These are phyloP conservation scores for Phlegmacium glaucopus DNA, from an alignment of 768 basidiomycete genomes.

Conservation along the genomic window DNA sequence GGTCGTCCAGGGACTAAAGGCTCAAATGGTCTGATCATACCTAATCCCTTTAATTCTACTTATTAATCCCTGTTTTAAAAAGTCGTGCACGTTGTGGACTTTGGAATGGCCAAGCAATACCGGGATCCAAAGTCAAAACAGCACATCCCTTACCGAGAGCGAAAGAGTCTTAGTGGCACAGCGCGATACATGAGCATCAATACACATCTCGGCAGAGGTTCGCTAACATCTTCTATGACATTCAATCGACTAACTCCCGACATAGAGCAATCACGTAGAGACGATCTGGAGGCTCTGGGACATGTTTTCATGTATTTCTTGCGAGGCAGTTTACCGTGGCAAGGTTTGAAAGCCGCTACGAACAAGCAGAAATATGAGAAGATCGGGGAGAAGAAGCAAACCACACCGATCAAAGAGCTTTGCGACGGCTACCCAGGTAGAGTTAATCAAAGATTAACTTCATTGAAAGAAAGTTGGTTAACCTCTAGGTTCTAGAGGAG, in stretches of 20 bases:
- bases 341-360: conserved; percentile 97
- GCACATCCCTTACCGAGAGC: conserved; percentile 98
- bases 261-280: conserved; percentile 86
- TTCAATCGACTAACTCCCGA: conserved; percentile 5
- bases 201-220: conserved; percentile 95
- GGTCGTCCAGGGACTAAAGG: conserved; percentile 91
- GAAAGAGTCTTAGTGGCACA: conserved; percentile 95
- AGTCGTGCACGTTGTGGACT: conserved; percentile 95
- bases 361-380: conserved; percentile 99
- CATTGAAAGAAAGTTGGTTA: conserved; percentile 7
- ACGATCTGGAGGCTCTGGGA: conserved; percentile 97
- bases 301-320: conserved; percentile 99
- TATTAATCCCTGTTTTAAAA: conserved; percentile 6
- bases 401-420: conserved; percentile 94
- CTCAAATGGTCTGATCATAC: conserved; percentile 58
- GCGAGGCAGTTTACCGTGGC: conserved; percentile 96
- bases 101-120: conserved; percentile 99
- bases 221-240: conserved; percentile 14
- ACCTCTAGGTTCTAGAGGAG: conserved; percentile 62
- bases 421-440: conserved; percentile 93
- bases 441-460: conserved; percentile 16
- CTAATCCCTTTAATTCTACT: not conserved
- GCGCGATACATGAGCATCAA: conserved; percentile 99
- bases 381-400: conserved; percentile 99
- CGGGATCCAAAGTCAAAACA: conserved; percentile 99